Evolutionary conservation across 495 filamentous ascomycete species (phyloP).

Genomic region (Lophium mytilinum): DNA sequence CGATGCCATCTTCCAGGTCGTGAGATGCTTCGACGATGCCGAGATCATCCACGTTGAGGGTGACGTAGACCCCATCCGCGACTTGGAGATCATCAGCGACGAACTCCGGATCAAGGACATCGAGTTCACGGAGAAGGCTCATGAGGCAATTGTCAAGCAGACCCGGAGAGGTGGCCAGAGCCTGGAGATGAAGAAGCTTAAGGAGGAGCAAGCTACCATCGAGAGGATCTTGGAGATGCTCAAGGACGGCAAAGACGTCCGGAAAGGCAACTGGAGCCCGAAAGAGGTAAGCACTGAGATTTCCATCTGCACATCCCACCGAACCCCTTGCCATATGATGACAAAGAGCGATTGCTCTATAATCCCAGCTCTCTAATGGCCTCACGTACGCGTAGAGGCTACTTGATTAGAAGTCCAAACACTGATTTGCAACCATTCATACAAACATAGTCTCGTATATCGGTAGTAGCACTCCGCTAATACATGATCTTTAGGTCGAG

Average conservation of each 20-base stretch:
- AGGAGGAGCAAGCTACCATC: slow-evolving; percentile 88
- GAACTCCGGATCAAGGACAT: slow-evolving; percentile 98
- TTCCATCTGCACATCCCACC: slow-evolving; percentile 12
- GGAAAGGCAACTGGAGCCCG: slow-evolving; percentile 77
- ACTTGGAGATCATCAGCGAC: slow-evolving; percentile 93
- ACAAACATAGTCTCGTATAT: neutral
- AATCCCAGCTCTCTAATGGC: slow-evolving; percentile 99
- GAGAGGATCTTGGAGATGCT: slow-evolving; percentile 77
- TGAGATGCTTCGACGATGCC: slow-evolving; percentile 97
- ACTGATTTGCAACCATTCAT: slow-evolving; percentile 36
- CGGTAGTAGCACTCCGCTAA: no score
- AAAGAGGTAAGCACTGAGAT: slow-evolving; percentile 75
- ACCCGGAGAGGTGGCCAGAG: slow-evolving; percentile 90
- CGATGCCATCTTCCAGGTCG: slow-evolving; percentile 99
- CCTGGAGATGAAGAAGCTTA: slow-evolving; percentile 95
- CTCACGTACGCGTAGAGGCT: slow-evolving; percentile 63
- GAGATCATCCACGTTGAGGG: slow-evolving; percentile 99
- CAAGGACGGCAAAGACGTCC: slow-evolving; percentile 82
- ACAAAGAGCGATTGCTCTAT: slow-evolving; percentile 93
- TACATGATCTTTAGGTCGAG: slow-evolving; percentile 63
- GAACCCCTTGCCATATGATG: slow-evolving; percentile 62
- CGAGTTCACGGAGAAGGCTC: slow-evolving; percentile 93
- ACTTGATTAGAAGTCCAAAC: slow-evolving; percentile 68
- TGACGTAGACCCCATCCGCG: slow-evolving; percentile 88
- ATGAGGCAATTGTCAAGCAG: slow-evolving; percentile 83